Conservation (phyloP, 805 yeast genomes). For the Kuraishia hungarica region DNA sequence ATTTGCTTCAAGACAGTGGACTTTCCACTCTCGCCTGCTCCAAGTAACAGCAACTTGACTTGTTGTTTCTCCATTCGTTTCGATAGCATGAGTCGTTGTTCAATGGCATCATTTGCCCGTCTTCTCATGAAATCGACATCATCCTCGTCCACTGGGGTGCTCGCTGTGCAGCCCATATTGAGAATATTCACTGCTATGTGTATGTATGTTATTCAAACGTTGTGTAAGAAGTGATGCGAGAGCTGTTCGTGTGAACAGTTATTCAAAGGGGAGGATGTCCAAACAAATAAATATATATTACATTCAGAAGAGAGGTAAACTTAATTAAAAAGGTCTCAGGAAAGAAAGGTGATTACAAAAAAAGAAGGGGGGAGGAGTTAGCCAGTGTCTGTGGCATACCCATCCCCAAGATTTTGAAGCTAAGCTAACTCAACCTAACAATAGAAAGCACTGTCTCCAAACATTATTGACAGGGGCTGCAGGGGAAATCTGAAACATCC, state of each 20-base stretch:
- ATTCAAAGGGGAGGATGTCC: neutral
- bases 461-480: neutral
- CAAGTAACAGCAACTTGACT: constrained; percentile 68
- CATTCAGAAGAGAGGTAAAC: neutral
- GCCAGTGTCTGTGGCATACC: neutral
- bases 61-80: constrained; percentile 48
- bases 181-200: neutral
- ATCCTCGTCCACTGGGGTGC: constrained; percentile 30
- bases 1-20: constrained; percentile 88
- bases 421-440: neutral
- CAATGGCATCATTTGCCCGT: constrained; percentile 53
- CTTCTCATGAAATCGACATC: constrained; percentile 50
- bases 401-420: neutral
- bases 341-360: neutral
- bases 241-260: neutral
- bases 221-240: neutral
- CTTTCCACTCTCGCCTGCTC: constrained; percentile 94
- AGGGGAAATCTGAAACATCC: neutral
- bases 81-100: constrained; percentile 46
- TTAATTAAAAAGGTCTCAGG: neutral
- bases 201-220: too few species aligned
- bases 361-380: neutral
- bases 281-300: neutral
- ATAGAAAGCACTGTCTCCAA: neutral
- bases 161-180: constrained; percentile 73